Conservation (phyloP, 768 basidiomycete genomes). For the Hydnum rufescens region DNA sequence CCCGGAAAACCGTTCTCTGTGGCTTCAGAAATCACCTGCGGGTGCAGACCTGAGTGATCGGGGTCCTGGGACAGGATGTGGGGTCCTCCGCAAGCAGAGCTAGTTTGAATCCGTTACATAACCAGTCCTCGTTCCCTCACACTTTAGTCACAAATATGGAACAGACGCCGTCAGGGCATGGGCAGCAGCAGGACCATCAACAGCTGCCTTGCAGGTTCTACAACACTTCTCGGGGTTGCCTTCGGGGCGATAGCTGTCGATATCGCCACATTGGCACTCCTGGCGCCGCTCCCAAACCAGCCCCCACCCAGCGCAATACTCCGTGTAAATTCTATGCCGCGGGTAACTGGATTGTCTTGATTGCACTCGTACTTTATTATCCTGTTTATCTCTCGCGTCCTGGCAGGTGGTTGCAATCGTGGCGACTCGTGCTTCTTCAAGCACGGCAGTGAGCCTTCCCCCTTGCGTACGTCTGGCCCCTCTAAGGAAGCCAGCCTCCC, state of each 20-base stretch:
- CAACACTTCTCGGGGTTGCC: conserved; percentile 6
- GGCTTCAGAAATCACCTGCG: no score
- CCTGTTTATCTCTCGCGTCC: not conserved
- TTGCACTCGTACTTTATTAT: not conserved
- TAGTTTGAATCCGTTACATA: no score
- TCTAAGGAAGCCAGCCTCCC: not conserved
- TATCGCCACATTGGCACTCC: conserved; percentile 4
- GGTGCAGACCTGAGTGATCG: no score
- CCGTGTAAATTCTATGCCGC: conserved; percentile 6
- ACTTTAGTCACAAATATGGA: no score
- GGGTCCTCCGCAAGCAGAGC: no score
- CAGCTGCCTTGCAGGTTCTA: conserved; percentile 3
- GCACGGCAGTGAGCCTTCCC: conserved; percentile 2
- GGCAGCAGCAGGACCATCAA: no score
- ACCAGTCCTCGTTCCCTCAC: no score
- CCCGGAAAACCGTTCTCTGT: no score
- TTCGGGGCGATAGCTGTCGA: conserved; percentile 6
- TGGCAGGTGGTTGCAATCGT: conserved; percentile 4
- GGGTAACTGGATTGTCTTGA: conserved; percentile 1
- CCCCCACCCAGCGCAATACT: not conserved
- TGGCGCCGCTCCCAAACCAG: not conserved
- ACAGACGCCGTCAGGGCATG: no score
- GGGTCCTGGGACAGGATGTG: no score
- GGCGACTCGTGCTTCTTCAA: conserved; percentile 7
- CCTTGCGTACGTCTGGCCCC: conserved; percentile 1